Evolutionary conservation across 2,329 filamentous ascomycete genomes (phyloP), one percentile per base, ranked within the genome.

Genomic region (Talaromyces verruculosus): DNA sequence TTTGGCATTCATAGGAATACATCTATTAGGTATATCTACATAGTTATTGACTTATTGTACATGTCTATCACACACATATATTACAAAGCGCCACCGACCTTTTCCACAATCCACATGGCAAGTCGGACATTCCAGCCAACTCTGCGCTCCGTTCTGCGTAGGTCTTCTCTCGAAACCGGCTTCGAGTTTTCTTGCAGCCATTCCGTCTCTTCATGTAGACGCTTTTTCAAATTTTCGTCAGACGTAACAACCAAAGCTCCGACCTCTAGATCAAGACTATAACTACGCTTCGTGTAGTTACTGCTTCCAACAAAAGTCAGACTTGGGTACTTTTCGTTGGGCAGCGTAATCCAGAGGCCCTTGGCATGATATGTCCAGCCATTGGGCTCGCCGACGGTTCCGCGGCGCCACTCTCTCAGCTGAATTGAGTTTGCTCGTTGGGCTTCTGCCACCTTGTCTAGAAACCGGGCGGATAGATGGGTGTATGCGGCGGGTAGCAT

Each of bases 311-410:
- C 86, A 19, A 98, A 84, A 37, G 89, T 96, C 64, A 98, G 83
- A 58, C 89, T 89, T 0, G 93, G 93, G 45, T 88, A 81, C 41
- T 83, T 77, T 57, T 89, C 85, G 1, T 84, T 82, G 43, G 75
- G 80, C 45, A 81, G 83, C 0, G 91, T 92, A 30, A 97, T 84
- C 94, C 94, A 98, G 1, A 98, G 83, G 0, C 95, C 95, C 79
- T 99, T 99, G 58, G 95, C 95, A 73, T 99, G 95, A 78, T 99
- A 99, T 0, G 94, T 97, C 95, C 96, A 99, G 0, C 92, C 94
- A 0, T 84, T 91, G 0, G 91, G 88, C 71, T 92, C 85, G 19
- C 91, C 91, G 2, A 96, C 91, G 0, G 88, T 91, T 8, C 95
- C 95, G 55, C 85, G 84, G 6, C 89, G 87, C 95, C 95, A 99